Evolutionary conservation across 139 green algal genomes (phyloP).

Genomic region (Chlamydomonas sp.): DNA sequence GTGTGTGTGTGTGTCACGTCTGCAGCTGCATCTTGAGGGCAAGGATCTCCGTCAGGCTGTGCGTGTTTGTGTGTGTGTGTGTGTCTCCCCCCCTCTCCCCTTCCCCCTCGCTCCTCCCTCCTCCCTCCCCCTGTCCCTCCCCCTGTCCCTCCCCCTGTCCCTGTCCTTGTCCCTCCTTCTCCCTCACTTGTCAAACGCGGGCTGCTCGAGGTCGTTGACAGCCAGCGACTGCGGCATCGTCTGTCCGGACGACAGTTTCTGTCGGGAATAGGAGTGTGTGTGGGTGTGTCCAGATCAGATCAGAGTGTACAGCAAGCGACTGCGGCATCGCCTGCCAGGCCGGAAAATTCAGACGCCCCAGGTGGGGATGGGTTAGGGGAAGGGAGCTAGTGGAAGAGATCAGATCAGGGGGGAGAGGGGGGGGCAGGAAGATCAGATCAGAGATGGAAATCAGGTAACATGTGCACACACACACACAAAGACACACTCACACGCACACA

Average conservation of each 20-base stretch:
- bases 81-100: not conserved
- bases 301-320: too few species aligned
- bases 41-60: not conserved
- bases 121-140: not conserved
- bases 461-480: too few species aligned
- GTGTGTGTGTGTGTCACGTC: not conserved
- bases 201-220: slow-evolving; percentile 91
- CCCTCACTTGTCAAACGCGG: slow-evolving; percentile 76
- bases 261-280: too few species aligned
- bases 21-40: not conserved
- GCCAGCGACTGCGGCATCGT: slow-evolving; percentile 45
- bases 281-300: too few species aligned
- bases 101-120: not conserved
- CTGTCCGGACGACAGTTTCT: not conserved
- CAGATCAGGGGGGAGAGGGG: slow-evolving; percentile 21
- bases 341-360: too few species aligned
- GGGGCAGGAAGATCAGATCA: too few species aligned
- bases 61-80: not conserved
- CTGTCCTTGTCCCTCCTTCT: not conserved
- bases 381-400: slow-evolving; percentile 1
- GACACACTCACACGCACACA: too few species aligned
- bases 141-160: not conserved
- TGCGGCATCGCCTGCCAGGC: too few species aligned
- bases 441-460: too few species aligned
- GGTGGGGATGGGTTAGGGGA: not conserved